Percentiles rank a stretch among this genome's conserved stretches.
These are phyloP conservation scores for Trichoderma gamsii DNA, from an alignment of 495 filamentous ascomycete genomes.

Conservation along the genomic window DNA sequence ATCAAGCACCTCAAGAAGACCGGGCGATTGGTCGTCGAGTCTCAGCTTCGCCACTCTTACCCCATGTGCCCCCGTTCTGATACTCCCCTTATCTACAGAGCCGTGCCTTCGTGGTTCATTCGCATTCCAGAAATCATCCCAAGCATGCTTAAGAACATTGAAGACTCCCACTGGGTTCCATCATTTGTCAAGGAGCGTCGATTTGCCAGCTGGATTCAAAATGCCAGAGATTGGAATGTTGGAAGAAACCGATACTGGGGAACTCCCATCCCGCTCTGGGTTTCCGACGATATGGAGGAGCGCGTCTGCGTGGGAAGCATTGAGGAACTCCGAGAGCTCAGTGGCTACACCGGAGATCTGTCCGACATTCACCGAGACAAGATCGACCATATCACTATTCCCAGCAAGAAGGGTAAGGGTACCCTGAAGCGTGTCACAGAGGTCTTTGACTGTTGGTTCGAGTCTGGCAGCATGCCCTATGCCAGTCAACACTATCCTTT, in stretches of 20 bases:
- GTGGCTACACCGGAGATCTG: conserved; percentile 77
- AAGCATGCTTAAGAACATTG: conserved; percentile 82
- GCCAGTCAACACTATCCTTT: conserved; percentile 92
- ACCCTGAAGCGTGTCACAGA: conserved; percentile 73
- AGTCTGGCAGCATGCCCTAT: conserved; percentile 94
- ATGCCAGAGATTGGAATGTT: conserved; percentile 97
- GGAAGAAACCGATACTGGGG: conserved; percentile 97
- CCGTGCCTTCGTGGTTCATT: conserved; percentile 94
- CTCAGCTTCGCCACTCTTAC: conserved; percentile 89
- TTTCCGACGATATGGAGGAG: conserved; percentile 81
- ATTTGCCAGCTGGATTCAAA: conserved; percentile 79
- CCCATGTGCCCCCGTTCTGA: conserved; percentile 95
- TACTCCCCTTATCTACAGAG: conserved; percentile 88
- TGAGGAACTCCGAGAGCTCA: conserved; percentile 77
- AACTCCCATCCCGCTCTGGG: conserved; percentile 90
- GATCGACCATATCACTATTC: conserved; percentile 94
- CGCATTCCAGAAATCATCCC: conserved; percentile 81
- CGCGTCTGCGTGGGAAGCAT: conserved; percentile 82
- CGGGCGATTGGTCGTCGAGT: conserved; percentile 78
- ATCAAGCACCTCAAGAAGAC: conserved; percentile 82
- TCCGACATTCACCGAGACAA: conserved; percentile 93
- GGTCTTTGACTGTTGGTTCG: conserved; percentile 97
- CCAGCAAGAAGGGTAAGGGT: conserved; percentile 85
- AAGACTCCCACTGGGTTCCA: conserved; percentile 91
- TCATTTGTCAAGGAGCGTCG: conserved; percentile 85